These are phyloP conservation scores for Teunomyces panamensis DNA, from an alignment of 805 yeast genomes.

Conservation along the genomic window DNA sequence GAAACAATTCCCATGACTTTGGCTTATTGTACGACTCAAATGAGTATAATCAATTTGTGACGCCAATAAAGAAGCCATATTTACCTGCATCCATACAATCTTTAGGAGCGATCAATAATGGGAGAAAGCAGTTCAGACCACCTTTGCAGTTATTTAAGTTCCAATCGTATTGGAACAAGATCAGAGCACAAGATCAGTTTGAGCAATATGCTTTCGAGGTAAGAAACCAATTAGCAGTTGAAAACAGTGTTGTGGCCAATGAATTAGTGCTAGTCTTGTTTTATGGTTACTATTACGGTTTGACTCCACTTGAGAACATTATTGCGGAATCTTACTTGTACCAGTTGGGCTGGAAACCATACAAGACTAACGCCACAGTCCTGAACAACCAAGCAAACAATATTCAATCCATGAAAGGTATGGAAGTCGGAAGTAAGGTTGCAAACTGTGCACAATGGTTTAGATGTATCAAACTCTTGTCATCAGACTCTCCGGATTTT, in stretches of 20 bases:
- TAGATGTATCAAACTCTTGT: constrained; percentile 18
- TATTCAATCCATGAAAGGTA: constrained; percentile 7
- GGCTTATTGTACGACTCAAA: constrained; percentile 21
- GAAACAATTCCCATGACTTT: constrained; percentile 21
- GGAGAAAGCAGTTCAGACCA: constrained; percentile 20
- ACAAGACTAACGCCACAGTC: constrained; percentile 15
- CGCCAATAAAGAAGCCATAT: constrained; percentile 33
- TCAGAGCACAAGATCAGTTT: constrained; percentile 32
- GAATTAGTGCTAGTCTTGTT: constrained; percentile 40
- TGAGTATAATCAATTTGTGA: constrained; percentile 21
- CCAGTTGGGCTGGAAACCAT: constrained; percentile 43
- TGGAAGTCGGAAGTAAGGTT: constrained; percentile 1
- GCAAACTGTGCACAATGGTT: constrained; percentile 24
- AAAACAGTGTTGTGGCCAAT: constrained; percentile 21
- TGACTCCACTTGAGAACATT: constrained; percentile 41
- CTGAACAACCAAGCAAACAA: constrained; percentile 4
- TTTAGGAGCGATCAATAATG: constrained; percentile 1
- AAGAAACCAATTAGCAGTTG: constrained; percentile 20
- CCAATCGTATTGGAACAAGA: constrained; percentile 40
- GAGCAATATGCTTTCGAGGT: constrained; percentile 32
- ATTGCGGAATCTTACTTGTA: constrained; percentile 40
- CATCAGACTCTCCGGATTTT: constrained; percentile 10
- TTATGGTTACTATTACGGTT: constrained; percentile 42
- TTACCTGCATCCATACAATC: constrained; percentile 24
- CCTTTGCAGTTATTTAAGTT: constrained; percentile 35